A percentile compares a stretch with the other conserved stretches of the same genome.
These are phyloP conservation scores for Gastrodia elata DNA, from an alignment of 106 monocot species.

Conservation along the genomic window DNA sequence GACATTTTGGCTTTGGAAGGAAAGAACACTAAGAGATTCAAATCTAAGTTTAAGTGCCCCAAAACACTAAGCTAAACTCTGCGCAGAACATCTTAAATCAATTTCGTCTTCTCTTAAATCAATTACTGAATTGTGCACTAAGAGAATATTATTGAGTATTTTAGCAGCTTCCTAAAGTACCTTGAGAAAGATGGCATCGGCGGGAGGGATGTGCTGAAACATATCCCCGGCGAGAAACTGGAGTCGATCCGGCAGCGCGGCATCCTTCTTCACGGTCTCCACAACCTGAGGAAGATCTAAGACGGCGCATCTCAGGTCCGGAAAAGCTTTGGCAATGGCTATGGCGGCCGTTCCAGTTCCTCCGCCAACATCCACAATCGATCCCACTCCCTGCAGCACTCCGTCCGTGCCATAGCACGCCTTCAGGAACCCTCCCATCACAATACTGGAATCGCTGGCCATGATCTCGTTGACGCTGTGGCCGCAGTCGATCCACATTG, in stretches of 20 bases:
- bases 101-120: no score
- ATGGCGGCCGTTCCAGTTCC: constrained; percentile 6
- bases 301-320: constrained; percentile 14
- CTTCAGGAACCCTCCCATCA: neutral
- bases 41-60: no score
- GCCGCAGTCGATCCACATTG: no score
- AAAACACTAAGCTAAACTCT: no score
- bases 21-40: no score
- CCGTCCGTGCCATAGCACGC: neutral
- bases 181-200: constrained; percentile 26
- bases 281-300: constrained; percentile 24
- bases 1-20: no score
- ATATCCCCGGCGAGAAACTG: constrained; percentile 25
- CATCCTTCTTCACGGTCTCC: neutral
- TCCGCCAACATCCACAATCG: constrained; percentile 21
- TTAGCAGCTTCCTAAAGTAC: no score
- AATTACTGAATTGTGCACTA: no score
- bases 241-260: constrained; percentile 2
- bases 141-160: no score
- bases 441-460: constrained; percentile 13
- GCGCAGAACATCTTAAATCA: no score
- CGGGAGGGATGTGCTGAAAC: constrained; percentile 23
- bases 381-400: constrained; percentile 1
- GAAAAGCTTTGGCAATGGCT: constrained; percentile 13
- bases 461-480: constrained; percentile 6